Base-by-base conservation (phyloP, 2,329 filamentous ascomycete species). In the Pseudomassariella vexata region DNA sequence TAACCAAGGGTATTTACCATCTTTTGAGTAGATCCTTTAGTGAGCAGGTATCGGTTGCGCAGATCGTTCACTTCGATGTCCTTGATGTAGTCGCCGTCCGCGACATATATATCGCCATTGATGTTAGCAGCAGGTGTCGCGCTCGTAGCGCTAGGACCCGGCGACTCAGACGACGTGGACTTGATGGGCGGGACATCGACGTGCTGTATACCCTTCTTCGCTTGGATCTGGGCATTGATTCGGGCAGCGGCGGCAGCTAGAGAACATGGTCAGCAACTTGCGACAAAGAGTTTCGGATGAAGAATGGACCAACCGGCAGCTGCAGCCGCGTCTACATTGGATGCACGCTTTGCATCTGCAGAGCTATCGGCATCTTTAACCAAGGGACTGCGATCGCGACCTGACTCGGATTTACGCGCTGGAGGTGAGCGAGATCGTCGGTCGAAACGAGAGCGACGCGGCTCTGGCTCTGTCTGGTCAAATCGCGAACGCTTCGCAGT, bases 1-100 rank as follows among this genome's bases (percentile, higher is more conserved):
- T 65, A 60, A 62, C 68, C 75, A 66, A 73, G 73, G 76, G 28
- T 82, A 89, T 83, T 94, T 95, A 98, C 92, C 90, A 92, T 95
- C 78, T 95, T 94, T 73, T 96, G 92, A 46, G 88, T 95, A 51
- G 87, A 85, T 53, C 89, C 88, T 70, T 95, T 96, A 44, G 90
- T 98, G 66, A 98, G 74, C 59, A 89, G 83, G 62, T 98, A 98
- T 50, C 90, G 85, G 59, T 96, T 98, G 44, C 90, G 83, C 53
- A 96, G 66, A 62, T 96, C 90, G 62, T 98, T 98, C 68, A 98
- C 87, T 68, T 96, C 92, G 54, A 98, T 95, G 55, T 98, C 92
- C 62, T 94, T 92, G 65, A 98, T 96, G 59, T 85, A 96, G 63
- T 98, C 92, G 50, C 92, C 92, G 57, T 96, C 92, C 40, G 89